These are phyloP conservation scores for Ogataea pilisensis DNA, from an alignment of 805 yeast genomes.

Conservation along the genomic window DNA sequence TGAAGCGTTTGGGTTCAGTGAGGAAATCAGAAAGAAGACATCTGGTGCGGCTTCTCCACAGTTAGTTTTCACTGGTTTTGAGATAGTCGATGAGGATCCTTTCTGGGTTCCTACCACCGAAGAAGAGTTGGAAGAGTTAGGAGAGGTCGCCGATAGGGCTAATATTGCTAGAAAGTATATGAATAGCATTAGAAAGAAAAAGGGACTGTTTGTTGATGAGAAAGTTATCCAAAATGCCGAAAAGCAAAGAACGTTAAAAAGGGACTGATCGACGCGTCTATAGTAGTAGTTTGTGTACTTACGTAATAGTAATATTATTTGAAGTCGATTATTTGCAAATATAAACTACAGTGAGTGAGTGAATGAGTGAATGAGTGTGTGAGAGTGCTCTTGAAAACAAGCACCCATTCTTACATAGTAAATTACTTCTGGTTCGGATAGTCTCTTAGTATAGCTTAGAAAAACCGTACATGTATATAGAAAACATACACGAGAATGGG, in stretches of 20 bases:
- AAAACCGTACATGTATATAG: not conserved
- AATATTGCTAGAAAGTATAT: constrained; percentile 86
- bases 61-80: constrained; percentile 84
- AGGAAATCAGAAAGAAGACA: constrained; percentile 86
- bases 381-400: no score
- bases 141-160: constrained; percentile 89
- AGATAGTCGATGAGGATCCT: constrained; percentile 86
- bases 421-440: no score
- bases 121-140: constrained; percentile 90
- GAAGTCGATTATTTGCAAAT: no score
- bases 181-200: constrained; percentile 75
- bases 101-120: constrained; percentile 99
- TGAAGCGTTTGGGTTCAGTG: constrained; percentile 95
- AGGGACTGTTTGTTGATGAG: constrained; percentile 87
- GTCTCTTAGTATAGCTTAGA: no score
- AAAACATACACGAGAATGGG: constrained; percentile 39
- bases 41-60: constrained; percentile 98
- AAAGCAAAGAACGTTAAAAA: constrained; percentile 85
- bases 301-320: no score
- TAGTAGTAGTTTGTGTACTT: not conserved
- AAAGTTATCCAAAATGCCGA: constrained; percentile 91
- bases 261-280: constrained; percentile 32
- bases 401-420: no score
- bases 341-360: no score
- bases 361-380: no score